These are phyloP conservation scores for Nothophoma quercina DNA, from an alignment of 2,329 filamentous ascomycete species.

Conservation along the genomic window DNA sequence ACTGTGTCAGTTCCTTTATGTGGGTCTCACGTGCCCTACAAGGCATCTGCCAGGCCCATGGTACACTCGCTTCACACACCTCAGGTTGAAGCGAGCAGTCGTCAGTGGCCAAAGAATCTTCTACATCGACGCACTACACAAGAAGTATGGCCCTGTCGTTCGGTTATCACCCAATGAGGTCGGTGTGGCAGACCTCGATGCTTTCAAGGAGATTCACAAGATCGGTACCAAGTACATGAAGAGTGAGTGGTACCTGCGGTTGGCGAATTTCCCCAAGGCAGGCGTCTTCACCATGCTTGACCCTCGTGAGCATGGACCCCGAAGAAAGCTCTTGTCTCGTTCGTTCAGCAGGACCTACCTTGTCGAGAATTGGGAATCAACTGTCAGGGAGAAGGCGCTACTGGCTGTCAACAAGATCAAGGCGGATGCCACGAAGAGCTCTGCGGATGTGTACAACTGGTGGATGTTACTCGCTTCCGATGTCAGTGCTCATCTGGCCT, in stretches of 20 bases:
- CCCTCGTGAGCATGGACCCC: constrained; percentile 42
- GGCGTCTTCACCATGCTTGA: constrained; percentile 51
- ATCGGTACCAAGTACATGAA: constrained; percentile 41
- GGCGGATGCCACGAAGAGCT: constrained; percentile 28
- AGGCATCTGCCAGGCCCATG: constrained; percentile 40
- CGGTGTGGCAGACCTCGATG: constrained; percentile 37
- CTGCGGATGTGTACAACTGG: constrained; percentile 48
- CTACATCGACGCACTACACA: constrained; percentile 50
- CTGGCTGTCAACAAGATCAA: constrained; percentile 46
- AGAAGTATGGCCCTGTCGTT: constrained; percentile 42
- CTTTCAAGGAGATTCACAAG: constrained; percentile 41
- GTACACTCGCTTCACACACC: constrained; percentile 44
- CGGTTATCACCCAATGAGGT: constrained; percentile 43
- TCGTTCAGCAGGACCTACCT: constrained; percentile 48
- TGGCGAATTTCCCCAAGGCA: constrained; percentile 35
- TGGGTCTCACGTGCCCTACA: constrained; percentile 37
- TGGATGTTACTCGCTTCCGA: constrained; percentile 52
- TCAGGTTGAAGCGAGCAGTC: constrained; percentile 49
- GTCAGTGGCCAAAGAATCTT: constrained; percentile 49
- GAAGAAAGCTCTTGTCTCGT: constrained; percentile 47
- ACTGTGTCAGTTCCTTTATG: constrained; percentile 26
- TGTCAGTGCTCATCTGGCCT: constrained; percentile 46
- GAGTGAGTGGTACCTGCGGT: constrained; percentile 35
- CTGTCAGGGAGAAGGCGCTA: constrained; percentile 43
- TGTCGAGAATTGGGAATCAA: constrained; percentile 47